Conservation (phyloP, 2,329 filamentous ascomycete genomes). For the Neospermospora avenae region DNA sequence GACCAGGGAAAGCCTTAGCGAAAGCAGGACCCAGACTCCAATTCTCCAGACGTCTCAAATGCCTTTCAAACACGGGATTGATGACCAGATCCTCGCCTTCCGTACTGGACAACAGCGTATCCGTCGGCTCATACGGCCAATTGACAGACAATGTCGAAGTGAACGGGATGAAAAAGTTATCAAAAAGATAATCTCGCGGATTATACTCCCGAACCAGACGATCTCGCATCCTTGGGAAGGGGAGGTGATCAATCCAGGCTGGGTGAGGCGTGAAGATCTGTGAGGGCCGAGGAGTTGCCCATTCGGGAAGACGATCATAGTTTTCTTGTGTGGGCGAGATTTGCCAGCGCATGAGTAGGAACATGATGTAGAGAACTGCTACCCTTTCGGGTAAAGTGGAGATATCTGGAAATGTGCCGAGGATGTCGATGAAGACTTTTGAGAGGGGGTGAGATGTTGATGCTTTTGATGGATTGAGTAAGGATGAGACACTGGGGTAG, state of each 20-base stretch:
- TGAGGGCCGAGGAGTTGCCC: constrained; percentile 61
- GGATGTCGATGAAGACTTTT: constrained; percentile 80
- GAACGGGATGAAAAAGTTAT: constrained; percentile 80
- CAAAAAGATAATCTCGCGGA: constrained; percentile 58
- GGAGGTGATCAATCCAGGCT: constrained; percentile 78
- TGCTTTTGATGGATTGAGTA: constrained; percentile 67
- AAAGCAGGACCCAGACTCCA: constrained; percentile 77
- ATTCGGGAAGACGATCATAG: constrained; percentile 72
- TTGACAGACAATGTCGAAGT: constrained; percentile 74
- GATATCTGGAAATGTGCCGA: constrained; percentile 79
- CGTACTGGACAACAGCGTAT: constrained; percentile 59
- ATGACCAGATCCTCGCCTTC: constrained; percentile 67
- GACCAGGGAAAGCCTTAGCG: constrained; percentile 57
- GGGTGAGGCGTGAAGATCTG: constrained; percentile 70
- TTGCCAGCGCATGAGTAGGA: constrained; percentile 81
- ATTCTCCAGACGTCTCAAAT: constrained; percentile 71
- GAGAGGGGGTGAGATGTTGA: constrained; percentile 71
- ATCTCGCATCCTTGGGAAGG: constrained; percentile 76
- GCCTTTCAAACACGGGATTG: constrained; percentile 82
- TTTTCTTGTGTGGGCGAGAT: constrained; percentile 76
- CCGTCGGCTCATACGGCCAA: constrained; percentile 77
- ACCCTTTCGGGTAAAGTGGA: constrained; percentile 76
- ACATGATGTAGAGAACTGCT: constrained; percentile 82
- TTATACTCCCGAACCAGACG: constrained; percentile 52
- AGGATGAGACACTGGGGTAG: constrained; percentile 75